Percentiles rank a stretch among this genome's conserved stretches.
Evolutionary conservation across 225 moss, liverwort and hornwort genomes (phyloP).

Genomic region (Physcomitrium patens): DNA sequence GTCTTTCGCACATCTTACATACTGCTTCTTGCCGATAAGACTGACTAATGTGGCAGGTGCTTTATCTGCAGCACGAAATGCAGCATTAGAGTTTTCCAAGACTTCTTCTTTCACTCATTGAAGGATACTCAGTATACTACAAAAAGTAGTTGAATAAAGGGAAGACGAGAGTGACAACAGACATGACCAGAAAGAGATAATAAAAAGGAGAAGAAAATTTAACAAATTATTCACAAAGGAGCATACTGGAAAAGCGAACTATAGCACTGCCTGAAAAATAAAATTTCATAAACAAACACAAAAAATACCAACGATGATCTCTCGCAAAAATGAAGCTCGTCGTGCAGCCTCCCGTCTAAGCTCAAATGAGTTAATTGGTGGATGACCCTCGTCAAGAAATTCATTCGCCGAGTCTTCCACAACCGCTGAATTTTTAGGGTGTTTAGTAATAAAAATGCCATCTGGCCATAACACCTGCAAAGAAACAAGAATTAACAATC

Average conservation of each 20-base stretch:
- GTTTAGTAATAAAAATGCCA: slow-evolving; percentile 89
- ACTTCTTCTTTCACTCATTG: neutral
- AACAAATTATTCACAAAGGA: neutral
- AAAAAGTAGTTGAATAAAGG: too few species aligned
- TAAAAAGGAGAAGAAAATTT: too few species aligned
- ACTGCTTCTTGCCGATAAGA: slow-evolving; percentile 87
- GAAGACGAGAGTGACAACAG: too few species aligned
- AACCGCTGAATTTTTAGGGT: slow-evolving; percentile 47
- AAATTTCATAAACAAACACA: slow-evolving; percentile 2
- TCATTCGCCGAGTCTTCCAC: slow-evolving; percentile 33
- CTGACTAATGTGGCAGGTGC: slow-evolving; percentile 84
- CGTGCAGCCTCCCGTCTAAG: slow-evolving; percentile 82
- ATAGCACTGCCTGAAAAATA: neutral
- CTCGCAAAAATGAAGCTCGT: slow-evolving; percentile 80
- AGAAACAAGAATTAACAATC: slow-evolving; percentile 17
- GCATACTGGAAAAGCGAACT: neutral
- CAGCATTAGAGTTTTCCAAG: neutral
- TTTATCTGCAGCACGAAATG: slow-evolving; percentile 59
- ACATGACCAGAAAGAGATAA: too few species aligned
- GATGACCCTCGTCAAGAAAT: slow-evolving; percentile 35
- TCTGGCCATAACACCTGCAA: slow-evolving; percentile 86
- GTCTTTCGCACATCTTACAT: slow-evolving; percentile 84
- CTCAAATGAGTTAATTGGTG: slow-evolving; percentile 66
- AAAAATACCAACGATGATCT: slow-evolving; percentile 67
- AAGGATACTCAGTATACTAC: neutral